A percentile compares a stretch with the other conserved stretches of the same genome.
These are phyloP conservation scores for Fusarium scirpi DNA, from an alignment of 2,329 filamentous ascomycete species.

Conservation along the genomic window DNA sequence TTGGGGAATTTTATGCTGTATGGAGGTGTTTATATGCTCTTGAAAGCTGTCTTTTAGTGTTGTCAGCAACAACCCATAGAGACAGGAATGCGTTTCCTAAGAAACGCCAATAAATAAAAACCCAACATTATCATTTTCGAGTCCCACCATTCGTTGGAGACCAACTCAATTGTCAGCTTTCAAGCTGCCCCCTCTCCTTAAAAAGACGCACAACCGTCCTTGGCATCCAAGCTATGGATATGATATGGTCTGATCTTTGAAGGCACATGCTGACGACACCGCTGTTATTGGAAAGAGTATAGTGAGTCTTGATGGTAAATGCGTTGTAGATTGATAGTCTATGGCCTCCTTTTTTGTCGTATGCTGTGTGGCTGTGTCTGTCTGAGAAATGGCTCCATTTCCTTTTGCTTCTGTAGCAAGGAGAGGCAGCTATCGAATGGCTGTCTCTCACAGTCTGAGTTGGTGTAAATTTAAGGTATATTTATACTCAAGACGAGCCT, in stretches of 20 bases:
- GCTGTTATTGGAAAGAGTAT: conserved; percentile 27
- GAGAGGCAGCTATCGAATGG: neutral
- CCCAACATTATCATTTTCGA: neutral
- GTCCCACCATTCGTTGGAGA: conserved; percentile 18
- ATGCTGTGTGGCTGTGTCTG: conserved; percentile 1
- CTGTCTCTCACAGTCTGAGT: neutral
- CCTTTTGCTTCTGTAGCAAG: neutral
- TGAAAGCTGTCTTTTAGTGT: neutral
- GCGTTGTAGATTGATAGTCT: neutral
- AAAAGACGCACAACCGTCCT: conserved; percentile 36
- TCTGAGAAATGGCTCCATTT: conserved; percentile 5
- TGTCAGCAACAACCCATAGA: neutral
- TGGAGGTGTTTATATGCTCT: neutral
- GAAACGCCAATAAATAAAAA: neutral
- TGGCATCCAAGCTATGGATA: conserved; percentile 42
- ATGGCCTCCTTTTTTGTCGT: neutral
- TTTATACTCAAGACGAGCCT: conserved; percentile 21
- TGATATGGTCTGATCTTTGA: conserved; percentile 45
- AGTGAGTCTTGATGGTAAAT: neutral
- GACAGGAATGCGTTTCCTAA: conserved; percentile 3
- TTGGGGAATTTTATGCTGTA: neutral
- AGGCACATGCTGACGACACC: conserved; percentile 40
- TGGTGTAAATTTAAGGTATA: neutral
- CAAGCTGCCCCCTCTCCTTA: conserved; percentile 1
- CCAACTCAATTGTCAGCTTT: conserved; percentile 27